Evolutionary conservation across 139 green algal genomes (phyloP).

Genomic region (Chlorella sp.): DNA sequence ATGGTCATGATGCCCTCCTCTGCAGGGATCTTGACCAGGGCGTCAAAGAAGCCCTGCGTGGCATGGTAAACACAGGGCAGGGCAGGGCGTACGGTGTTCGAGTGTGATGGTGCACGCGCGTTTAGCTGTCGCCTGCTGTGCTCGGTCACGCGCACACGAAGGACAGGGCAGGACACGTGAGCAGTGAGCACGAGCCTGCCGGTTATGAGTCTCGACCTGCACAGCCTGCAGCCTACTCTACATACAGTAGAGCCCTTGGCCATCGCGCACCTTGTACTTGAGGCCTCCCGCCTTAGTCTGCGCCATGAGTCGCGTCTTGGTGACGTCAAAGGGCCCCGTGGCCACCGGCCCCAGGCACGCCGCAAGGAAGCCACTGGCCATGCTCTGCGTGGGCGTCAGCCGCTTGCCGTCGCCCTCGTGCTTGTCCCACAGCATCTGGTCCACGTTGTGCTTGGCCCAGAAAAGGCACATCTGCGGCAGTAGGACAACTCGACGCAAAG

Average conservation of each 20-base stretch:
- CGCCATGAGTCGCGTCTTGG: slow-evolving; percentile 90
- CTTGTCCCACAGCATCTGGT: slow-evolving; percentile 74
- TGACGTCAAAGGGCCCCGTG: slow-evolving; percentile 92
- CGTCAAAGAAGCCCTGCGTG: slow-evolving; percentile 73
- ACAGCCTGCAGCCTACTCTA: too few species aligned
- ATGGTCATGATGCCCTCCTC: slow-evolving; percentile 83
- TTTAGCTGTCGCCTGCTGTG: too few species aligned
- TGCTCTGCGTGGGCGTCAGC: slow-evolving; percentile 70
- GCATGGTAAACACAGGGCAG: too few species aligned
- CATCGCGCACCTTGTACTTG: slow-evolving; percentile 60
- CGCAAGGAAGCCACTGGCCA: slow-evolving; percentile 79
- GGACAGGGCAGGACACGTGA: too few species aligned
- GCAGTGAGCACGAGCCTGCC: too few species aligned
- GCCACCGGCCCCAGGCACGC: slow-evolving; percentile 75
- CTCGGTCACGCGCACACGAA: too few species aligned
- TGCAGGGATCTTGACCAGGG: slow-evolving; percentile 60
- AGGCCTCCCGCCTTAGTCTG: slow-evolving; percentile 54
- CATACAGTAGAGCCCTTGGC: too few species aligned
- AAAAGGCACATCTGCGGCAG: slow-evolving; percentile 89
- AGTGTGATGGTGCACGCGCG: too few species aligned
- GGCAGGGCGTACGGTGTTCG: too few species aligned
- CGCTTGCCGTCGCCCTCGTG: slow-evolving; percentile 75
- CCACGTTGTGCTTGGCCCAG: slow-evolving; percentile 82
- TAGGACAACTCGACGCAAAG: too few species aligned
- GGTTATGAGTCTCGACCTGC: too few species aligned